A percentile compares a stretch with the other conserved stretches of the same genome.
phyloP scores from a whole-genome alignment of 2,329 filamentous ascomycete genomes.

The Myriosclerotinia duriaeana region DNA sequence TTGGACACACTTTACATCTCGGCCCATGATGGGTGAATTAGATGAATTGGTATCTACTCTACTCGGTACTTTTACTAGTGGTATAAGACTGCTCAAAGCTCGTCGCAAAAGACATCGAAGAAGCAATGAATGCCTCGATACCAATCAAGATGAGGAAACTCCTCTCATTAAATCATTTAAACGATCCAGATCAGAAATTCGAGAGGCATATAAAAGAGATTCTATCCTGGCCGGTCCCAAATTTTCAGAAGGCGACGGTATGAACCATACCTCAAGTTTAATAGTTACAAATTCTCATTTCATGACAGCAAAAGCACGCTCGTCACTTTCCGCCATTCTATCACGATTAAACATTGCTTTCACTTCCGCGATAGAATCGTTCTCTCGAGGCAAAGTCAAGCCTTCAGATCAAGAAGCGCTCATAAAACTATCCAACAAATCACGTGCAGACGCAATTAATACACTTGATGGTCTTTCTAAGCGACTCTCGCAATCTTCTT shows the following conservation, averaged over 20 bases:
- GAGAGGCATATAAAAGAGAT: conserved; percentile 46
- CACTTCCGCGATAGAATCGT: conserved; percentile 43
- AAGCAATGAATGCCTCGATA: neutral
- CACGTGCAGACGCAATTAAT: conserved; percentile 50
- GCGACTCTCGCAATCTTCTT: conserved; percentile 38
- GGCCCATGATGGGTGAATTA: conserved; percentile 45
- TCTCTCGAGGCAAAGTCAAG: conserved; percentile 40
- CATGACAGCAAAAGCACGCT: conserved; percentile 35
- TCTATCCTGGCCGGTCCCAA: conserved; percentile 45
- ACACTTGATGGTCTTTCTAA: conserved; percentile 50
- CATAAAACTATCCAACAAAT: conserved; percentile 49
- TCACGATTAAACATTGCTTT: conserved; percentile 48
- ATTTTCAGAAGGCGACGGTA: conserved; percentile 52
- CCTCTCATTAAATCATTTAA: conserved; percentile 42
- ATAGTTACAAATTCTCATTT: conserved; percentile 9
- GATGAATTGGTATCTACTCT: conserved; percentile 47
- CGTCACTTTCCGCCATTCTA: conserved; percentile 42
- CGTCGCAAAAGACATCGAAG: conserved; percentile 39
- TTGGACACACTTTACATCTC: neutral
- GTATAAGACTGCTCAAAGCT: conserved; percentile 43
- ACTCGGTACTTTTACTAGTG: conserved; percentile 48
- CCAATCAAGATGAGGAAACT: conserved; percentile 32
- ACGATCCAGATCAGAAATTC: conserved; percentile 41
- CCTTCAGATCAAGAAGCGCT: conserved; percentile 50
- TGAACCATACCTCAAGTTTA: conserved; percentile 31